Evolutionary conservation across 495 filamentous ascomycete genomes (phyloP), one percentile per base, ranked within the genome.

Genomic region (Daldinia caldariorum): DNA sequence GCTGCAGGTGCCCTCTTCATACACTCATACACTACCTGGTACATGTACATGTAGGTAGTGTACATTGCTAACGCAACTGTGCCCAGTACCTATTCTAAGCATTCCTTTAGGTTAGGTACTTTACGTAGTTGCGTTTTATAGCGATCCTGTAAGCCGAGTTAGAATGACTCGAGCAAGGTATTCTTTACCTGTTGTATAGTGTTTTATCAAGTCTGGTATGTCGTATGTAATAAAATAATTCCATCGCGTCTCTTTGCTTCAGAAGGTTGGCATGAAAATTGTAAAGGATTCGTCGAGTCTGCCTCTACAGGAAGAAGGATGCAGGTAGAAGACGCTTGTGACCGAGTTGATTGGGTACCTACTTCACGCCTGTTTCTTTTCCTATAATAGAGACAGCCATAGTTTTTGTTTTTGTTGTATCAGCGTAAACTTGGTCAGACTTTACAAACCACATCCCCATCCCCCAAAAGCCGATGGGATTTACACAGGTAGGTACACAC

Each of bases 221-320:
- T 22, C 26, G 26, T 47, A 26, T 26, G 37, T 54, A n/a, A 26
- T 26, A 3, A 1, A 26, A 43, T 35, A 20, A 58, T 22, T 49
- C 34, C 47, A 72, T 67, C 62, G 7, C 13, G 35, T 20, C 38
- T 63, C 41, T 51, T 37, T 41, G 35, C n/a, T 29, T 64, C 37
- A 16, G 54, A 35, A 16, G 20, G 58, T 37, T 18, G 38, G n/a
- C 22, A 45, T 67, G 37, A 47, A 49, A 67, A 57, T 56, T 53
- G 69, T 54, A 72, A 64, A 60, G 69, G 60, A 60, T 72, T 47
- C 38, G 49, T 59, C 31, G 12, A 65, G 34, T 63, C 34, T 39
- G 69, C 45, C 32, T 67, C n/a, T 63, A 26, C 32, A 67, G 63
- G 59, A 59, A 68, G 69, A 64, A 67, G 69, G 64, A 72, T 64